These are phyloP conservation scores for Xylariaceae sp. DNA, from an alignment of 2,329 filamentous ascomycete species.

Conservation along the genomic window DNA sequence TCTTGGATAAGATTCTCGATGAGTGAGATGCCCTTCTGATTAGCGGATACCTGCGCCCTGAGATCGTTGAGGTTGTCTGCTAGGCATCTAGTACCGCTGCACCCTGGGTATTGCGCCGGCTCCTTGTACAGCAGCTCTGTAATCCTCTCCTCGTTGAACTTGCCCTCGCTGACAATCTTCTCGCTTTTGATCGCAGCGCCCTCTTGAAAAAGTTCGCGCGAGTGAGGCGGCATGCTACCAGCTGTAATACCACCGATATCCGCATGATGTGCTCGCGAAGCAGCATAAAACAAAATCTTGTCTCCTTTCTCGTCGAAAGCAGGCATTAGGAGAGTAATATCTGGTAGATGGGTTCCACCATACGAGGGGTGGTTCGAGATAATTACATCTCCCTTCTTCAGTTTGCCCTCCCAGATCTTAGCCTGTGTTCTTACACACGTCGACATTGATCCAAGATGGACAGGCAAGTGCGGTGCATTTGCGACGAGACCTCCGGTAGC, in stretches of 20 bases:
- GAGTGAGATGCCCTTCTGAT: constrained; percentile 78
- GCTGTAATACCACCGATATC: constrained; percentile 81
- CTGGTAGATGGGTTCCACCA: constrained; percentile 82
- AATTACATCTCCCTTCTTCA: constrained; percentile 81
- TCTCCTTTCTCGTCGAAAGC: constrained; percentile 71
- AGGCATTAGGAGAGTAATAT: constrained; percentile 82
- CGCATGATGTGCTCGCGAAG: constrained; percentile 80
- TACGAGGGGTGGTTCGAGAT: constrained; percentile 87
- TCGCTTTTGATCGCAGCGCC: constrained; percentile 65
- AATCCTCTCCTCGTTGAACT: constrained; percentile 76
- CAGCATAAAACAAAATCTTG: constrained; percentile 82
- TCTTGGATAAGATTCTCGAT: constrained; percentile 75
- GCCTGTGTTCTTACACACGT: constrained; percentile 81
- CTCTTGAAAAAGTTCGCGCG: constrained; percentile 63
- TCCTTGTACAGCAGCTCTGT: constrained; percentile 72
- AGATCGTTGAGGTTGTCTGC: constrained; percentile 80
- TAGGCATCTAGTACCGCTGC: constrained; percentile 75
- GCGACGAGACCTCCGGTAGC: constrained; percentile 77
- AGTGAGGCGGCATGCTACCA: constrained; percentile 77
- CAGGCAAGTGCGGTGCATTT: constrained; percentile 81
- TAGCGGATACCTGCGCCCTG: constrained; percentile 80
- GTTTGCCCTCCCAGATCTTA: constrained; percentile 78
- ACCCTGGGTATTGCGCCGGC: constrained; percentile 73
- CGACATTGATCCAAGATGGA: constrained; percentile 85
- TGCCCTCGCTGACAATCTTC: constrained; percentile 74